Conservation (phyloP, 2,329 filamentous ascomycete genomes). For the Dactylellina cionopaga region DNA sequence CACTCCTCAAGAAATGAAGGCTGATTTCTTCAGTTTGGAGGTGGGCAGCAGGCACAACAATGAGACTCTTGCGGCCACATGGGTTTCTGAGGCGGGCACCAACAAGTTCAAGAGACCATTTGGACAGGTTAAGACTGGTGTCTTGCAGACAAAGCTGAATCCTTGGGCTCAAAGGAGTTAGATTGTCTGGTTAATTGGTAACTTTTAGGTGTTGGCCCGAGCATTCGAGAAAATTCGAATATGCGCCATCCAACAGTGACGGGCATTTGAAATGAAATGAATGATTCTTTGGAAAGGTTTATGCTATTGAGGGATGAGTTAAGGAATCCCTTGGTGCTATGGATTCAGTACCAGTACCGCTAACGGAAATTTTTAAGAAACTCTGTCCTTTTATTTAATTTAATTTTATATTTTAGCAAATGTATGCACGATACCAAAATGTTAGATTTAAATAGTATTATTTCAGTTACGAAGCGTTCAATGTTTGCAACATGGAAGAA, state of each 20-base stretch:
- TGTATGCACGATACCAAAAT: not conserved
- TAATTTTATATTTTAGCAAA: not conserved
- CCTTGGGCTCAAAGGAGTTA: conserved; percentile 52
- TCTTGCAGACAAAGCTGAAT: conserved; percentile 52
- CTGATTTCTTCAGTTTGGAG: conserved; percentile 53
- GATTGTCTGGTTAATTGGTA: conserved; percentile 15
- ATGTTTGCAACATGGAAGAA: too few species aligned
- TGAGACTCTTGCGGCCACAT: conserved; percentile 53
- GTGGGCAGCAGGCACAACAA: conserved; percentile 46
- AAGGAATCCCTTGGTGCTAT: conserved; percentile 27
- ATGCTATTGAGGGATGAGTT: conserved; percentile 15
- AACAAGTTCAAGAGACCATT: conserved; percentile 55
- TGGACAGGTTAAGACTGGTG: conserved; percentile 52
- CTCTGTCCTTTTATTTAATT: not conserved
- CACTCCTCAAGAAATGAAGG: conserved; percentile 51
- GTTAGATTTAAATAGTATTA: not conserved
- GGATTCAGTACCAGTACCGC: too few species aligned
- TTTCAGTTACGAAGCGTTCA: too few species aligned
- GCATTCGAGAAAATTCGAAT: conserved; percentile 17
- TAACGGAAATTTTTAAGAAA: not conserved
- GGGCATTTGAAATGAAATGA: conserved; percentile 2
- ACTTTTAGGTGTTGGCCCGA: not conserved
- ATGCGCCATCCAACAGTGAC: conserved; percentile 26
- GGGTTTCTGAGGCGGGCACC: conserved; percentile 52
- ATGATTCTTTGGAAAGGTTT: conserved; percentile 13